These are phyloP conservation scores for Samsoniella hepiali DNA, from an alignment of 2,329 filamentous ascomycete genomes.

Conservation along the genomic window DNA sequence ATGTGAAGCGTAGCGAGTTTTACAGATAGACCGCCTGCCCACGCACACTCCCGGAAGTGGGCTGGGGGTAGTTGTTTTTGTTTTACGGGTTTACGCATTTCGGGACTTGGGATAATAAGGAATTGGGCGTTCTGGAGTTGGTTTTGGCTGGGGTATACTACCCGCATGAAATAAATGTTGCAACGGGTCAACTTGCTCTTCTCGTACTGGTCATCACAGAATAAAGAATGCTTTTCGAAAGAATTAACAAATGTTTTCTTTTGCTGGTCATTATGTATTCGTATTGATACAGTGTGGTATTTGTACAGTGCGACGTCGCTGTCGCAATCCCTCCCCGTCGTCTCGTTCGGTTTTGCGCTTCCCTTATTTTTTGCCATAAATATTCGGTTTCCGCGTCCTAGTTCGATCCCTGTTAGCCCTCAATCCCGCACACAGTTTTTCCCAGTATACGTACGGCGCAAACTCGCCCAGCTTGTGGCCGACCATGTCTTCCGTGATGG, in stretches of 20 bases:
- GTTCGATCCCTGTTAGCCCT: neutral
- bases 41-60: too few species aligned
- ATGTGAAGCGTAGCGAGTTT: conserved; percentile 95
- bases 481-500: conserved; percentile 93
- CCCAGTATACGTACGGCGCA: conserved; percentile 63
- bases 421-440: neutral
- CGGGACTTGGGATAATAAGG: conserved; percentile 3
- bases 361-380: conserved; percentile 39
- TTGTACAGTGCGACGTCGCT: conserved; percentile 27
- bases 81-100: conserved; percentile 14
- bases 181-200: neutral
- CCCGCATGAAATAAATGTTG: neutral
- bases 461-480: conserved; percentile 94
- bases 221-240: neutral
- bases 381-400: conserved; percentile 58
- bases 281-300: conserved; percentile 29
- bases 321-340: conserved; percentile 1
- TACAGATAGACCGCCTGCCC: conserved; percentile 59
- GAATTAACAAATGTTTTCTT: neutral
- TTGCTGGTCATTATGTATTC: conserved; percentile 19
- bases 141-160: neutral
- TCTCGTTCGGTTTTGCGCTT: neutral
- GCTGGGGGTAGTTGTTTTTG: conserved; percentile 10
- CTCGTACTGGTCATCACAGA: neutral
- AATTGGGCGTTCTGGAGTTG: conserved; percentile 24